Base-by-base conservation (phyloP, 495 filamentous ascomycete genomes). In the Pyrenopolyporus hunteri region DNA sequence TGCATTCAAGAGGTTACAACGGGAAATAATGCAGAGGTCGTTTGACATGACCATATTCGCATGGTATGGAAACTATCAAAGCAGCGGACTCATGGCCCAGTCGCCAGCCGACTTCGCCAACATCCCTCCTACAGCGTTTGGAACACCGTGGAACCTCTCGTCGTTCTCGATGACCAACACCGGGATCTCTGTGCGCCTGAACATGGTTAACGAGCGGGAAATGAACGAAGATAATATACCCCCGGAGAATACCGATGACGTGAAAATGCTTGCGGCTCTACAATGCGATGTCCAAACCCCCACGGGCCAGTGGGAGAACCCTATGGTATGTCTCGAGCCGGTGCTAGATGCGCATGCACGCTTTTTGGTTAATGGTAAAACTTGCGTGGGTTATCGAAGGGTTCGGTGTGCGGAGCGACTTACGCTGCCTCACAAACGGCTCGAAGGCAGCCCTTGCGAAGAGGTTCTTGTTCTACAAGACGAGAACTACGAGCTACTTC, bases 21-120 rank as follows among this genome's bases (percentile, higher is more conserved):
- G 22, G 20, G 63, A 66, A 17, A 57, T 70, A 6, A 63, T 63
- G 51, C 49, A 45, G 5, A 4, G 35, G 0, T 56, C 59, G 1
- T 63, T 63, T 2, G 59, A 63, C 31, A 63, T 57, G 59, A 65
- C 64, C 3, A 56, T 70, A 3, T 62, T 70, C 22, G 48, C 20
- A n/a, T 70, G 64, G 68, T 22, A 23, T 4, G 59, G n/a, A 10
- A 16, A 57, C 25, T 63, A 63, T 39, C 14, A 43, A 0, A 56
- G 43, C 17, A 56, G 51, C 8, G 59, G 59, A 3, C 28, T 56
- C 4, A 3, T 63, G 2, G 51, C 59, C 4, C 51, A 4, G 4
- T 56, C 59, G 0, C 59, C 59, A 2, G 29, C 51, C n/a, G 51
- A 63, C 9, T 63, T 63, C 26, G 11, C 14, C 2, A 9, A 50